Conservation (phyloP, 495 filamentous ascomycete species). For the Beverwykella pulmonaria region DNA sequence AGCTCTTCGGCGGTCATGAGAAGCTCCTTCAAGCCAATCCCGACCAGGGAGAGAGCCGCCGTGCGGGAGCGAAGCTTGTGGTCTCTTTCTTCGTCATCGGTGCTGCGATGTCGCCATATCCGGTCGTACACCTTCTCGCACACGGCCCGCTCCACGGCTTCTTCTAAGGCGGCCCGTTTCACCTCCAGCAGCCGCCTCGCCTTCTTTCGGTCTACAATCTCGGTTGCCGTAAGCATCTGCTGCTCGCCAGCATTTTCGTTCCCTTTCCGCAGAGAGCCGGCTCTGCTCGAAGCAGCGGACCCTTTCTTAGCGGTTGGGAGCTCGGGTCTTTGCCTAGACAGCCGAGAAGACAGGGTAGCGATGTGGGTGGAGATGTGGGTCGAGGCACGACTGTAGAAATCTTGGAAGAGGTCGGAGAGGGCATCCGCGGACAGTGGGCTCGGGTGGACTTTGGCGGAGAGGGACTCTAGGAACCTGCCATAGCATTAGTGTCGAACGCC, state of each 20-base stretch:
- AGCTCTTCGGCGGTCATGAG: slow-evolving; percentile 70
- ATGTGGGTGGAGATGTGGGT: slow-evolving; percentile 88
- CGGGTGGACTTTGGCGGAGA: slow-evolving; percentile 84
- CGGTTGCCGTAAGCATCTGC: slow-evolving; percentile 89
- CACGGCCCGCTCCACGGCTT: slow-evolving; percentile 85
- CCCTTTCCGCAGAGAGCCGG: slow-evolving; percentile 40
- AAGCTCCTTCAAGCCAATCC: slow-evolving; percentile 83
- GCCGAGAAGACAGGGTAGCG: slow-evolving; percentile 71
- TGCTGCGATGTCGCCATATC: slow-evolving; percentile 88
- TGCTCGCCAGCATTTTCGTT: slow-evolving; percentile 58
- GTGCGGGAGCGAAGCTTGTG: slow-evolving; percentile 94
- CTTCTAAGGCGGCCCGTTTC: slow-evolving; percentile 77
- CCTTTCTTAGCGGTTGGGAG: slow-evolving; percentile 49
- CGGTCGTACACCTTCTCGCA: slow-evolving; percentile 85
- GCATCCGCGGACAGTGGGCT: slow-evolving; percentile 81
- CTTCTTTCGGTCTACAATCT: slow-evolving; percentile 76
- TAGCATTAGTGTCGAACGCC: neutral
- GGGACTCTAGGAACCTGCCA: slow-evolving; percentile 82
- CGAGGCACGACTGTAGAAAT: slow-evolving; percentile 85
- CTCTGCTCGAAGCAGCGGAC: slow-evolving; percentile 49
- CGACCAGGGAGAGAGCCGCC: slow-evolving; percentile 84
- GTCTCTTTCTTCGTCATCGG: slow-evolving; percentile 92
- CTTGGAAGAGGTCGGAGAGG: slow-evolving; percentile 86
- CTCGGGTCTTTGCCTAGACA: slow-evolving; percentile 66
- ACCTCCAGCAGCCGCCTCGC: slow-evolving; percentile 75